Percentiles rank a stretch among this genome's conserved stretches.
phyloP scores from a whole-genome alignment of 495 filamentous ascomycete genomes.

The Tuber aestivum region DNA sequence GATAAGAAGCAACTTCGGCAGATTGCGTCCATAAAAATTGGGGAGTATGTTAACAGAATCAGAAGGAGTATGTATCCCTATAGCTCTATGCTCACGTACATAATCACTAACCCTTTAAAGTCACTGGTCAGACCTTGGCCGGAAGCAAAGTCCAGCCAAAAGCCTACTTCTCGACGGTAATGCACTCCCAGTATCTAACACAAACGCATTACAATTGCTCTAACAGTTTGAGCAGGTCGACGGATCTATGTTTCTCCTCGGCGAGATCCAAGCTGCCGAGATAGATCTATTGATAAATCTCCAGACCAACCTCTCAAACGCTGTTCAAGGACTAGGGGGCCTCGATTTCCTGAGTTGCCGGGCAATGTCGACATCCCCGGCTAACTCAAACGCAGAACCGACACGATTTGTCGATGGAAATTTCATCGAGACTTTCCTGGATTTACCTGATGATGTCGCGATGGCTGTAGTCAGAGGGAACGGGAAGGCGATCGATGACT shows the following conservation, averaged over 20 bases:
- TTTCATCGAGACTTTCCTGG: slow-evolving; percentile 77
- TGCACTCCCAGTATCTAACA: slow-evolving; percentile 34
- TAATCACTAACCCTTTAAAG: neutral
- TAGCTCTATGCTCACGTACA: slow-evolving; percentile 8
- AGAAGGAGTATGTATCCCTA: slow-evolving; percentile 46
- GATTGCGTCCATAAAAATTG: slow-evolving; percentile 73
- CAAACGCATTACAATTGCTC: slow-evolving; percentile 11
- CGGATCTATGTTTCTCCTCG: slow-evolving; percentile 86
- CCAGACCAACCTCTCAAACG: slow-evolving; percentile 59
- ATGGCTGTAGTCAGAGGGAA: slow-evolving; percentile 54
- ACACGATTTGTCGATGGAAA: slow-evolving; percentile 90
- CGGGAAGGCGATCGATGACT: slow-evolving; percentile 49
- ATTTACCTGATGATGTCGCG: slow-evolving; percentile 58
- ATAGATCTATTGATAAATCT: slow-evolving; percentile 79
- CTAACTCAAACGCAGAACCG: slow-evolving; percentile 67
- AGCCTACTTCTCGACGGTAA: slow-evolving; percentile 85
- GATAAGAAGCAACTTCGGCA: slow-evolving; percentile 66
- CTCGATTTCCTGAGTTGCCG: slow-evolving; percentile 72
- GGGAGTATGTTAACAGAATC: slow-evolving; percentile 90
- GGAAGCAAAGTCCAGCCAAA: slow-evolving; percentile 50
- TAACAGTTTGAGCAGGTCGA: slow-evolving; percentile 59
- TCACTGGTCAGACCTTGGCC: slow-evolving; percentile 25
- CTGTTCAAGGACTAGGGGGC: slow-evolving; percentile 58
- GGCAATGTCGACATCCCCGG: slow-evolving; percentile 61
- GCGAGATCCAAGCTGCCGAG: slow-evolving; percentile 59